Percentiles rank a stretch among this genome's conserved stretches.
These are phyloP conservation scores for Colletotrichum acutatum DNA, from an alignment of 2,329 filamentous ascomycete genomes.

Conservation along the genomic window DNA sequence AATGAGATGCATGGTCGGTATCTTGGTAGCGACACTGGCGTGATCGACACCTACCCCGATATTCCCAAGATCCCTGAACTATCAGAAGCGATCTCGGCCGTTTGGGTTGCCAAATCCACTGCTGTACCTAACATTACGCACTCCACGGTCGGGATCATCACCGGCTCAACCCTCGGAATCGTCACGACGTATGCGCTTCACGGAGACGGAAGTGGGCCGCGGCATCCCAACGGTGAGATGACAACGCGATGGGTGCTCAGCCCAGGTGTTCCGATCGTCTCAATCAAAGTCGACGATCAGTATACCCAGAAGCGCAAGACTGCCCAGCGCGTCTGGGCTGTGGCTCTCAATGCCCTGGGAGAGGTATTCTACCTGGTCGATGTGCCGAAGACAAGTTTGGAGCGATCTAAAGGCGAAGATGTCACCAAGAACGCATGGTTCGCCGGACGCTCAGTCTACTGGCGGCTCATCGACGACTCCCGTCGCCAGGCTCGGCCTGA, in stretches of 20 bases:
- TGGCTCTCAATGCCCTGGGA: slow-evolving; percentile 91
- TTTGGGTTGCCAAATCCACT: slow-evolving; percentile 91
- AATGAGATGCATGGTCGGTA: slow-evolving; percentile 83
- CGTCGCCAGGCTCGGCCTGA: slow-evolving; percentile 78
- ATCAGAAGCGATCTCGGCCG: slow-evolving; percentile 77
- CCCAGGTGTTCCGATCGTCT: slow-evolving; percentile 91
- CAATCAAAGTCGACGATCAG: slow-evolving; percentile 84
- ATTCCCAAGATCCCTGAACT: slow-evolving; percentile 80
- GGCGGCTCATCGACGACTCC: slow-evolving; percentile 84
- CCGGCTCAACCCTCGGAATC: slow-evolving; percentile 84
- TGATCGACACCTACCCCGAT: slow-evolving; percentile 73
- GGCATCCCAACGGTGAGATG: slow-evolving; percentile 78
- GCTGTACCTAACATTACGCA: slow-evolving; percentile 78
- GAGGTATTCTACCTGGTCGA: slow-evolving; percentile 89
- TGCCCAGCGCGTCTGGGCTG: slow-evolving; percentile 84
- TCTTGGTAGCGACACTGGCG: slow-evolving; percentile 69
- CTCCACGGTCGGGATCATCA: slow-evolving; percentile 83
- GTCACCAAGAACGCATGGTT: slow-evolving; percentile 79
- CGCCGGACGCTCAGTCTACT: slow-evolving; percentile 80
- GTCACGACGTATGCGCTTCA: slow-evolving; percentile 85
- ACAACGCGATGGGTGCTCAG: slow-evolving; percentile 91
- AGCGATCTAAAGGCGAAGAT: slow-evolving; percentile 63
- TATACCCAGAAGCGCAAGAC: slow-evolving; percentile 78
- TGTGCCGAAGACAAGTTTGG: slow-evolving; percentile 66
- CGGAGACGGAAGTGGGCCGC: slow-evolving; percentile 65